Evolutionary conservation across 345 rosid species (phyloP), one percentile per base, ranked within the genome.

Genomic region (Rhizophora mangle): DNA sequence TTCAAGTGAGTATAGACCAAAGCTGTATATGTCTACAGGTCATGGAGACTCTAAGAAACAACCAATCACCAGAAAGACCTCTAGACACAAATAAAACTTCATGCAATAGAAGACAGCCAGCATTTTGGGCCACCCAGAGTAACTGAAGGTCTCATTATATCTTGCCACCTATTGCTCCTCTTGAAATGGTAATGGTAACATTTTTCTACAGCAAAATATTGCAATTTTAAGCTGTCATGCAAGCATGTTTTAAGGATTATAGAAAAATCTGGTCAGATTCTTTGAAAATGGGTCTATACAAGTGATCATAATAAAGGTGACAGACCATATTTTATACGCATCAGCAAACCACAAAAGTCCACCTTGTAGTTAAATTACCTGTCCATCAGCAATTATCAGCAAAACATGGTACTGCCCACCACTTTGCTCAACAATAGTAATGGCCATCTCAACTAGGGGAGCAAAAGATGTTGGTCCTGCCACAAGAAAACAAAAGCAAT

Each of bases 391-490:
- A 69, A 95, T 88, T 73, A 95, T 95, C 79, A 95, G 64, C 76
- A 95, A 72, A 26, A 95, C 99, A 59, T 95, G 99, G 82, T 95
- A 95, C 67, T 95, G 99, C 27, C 98, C 98, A 64, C 91, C 89
- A 71, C 94, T 92, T 82, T 82, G 83, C 82, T 90, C 96, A 70
- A 95, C 99, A 67, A 92, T 88, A 20, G 94, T 85, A 85, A 90
- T 87, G 54, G 96, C 98, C 98, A 87, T 95, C 68, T 95, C 98
- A 67, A 95, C 87, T 56, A 87, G 67, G 0, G 99, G 98, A 20
- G 98, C 98, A 86, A 95, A 95, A 7, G 99, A 92, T 29, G 99
- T 95, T 9, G 98, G 98, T 1, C 98, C 98, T 93, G 79, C 37
- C 57, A 63, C 36, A 6, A 69, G 47, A 60, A 37, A 58, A 24